Conservation (phyloP, 495 filamentous ascomycete genomes). For the Bombardia bombarda region DNA sequence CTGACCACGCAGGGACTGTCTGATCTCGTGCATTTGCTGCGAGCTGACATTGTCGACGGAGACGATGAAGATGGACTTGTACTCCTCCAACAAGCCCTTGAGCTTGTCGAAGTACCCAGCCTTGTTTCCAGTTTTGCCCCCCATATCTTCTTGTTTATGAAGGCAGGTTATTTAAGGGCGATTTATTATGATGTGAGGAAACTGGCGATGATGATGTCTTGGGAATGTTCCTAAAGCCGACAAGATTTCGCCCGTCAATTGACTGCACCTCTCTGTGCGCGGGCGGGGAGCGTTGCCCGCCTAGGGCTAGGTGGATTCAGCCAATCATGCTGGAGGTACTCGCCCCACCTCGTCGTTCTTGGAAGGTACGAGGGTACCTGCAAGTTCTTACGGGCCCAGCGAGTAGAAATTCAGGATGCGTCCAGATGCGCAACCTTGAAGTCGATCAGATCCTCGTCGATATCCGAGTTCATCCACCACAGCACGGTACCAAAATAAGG, state of each 20-base stretch:
- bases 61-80: constrained; percentile 95
- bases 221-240: constrained; percentile 12
- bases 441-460: no score
- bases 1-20: constrained; percentile 75
- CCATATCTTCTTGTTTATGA: constrained; percentile 95
- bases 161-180: constrained; percentile 98
- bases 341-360: constrained; percentile 3
- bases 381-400: not conserved
- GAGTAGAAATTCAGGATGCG: not conserved
- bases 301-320: constrained; percentile 22
- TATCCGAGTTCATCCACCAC: no score
- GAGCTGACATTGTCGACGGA: constrained; percentile 93
- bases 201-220: constrained; percentile 8
- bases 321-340: constrained; percentile 10
- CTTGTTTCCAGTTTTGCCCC: constrained; percentile 93
- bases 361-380: constrained; percentile 2
- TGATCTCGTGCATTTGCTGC: constrained; percentile 99
- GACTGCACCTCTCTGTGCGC: constrained; percentile 16
- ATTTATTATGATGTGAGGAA: constrained; percentile 23
- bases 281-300: constrained; percentile 4
- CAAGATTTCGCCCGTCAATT: constrained; percentile 22
- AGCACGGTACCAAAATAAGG: no score
- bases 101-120: constrained; percentile 99
- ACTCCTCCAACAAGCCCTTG: constrained; percentile 84
- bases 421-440: no score